These are phyloP conservation scores for Fusarium foetens DNA, from an alignment of 2,329 filamentous ascomycete genomes.

Conservation along the genomic window DNA sequence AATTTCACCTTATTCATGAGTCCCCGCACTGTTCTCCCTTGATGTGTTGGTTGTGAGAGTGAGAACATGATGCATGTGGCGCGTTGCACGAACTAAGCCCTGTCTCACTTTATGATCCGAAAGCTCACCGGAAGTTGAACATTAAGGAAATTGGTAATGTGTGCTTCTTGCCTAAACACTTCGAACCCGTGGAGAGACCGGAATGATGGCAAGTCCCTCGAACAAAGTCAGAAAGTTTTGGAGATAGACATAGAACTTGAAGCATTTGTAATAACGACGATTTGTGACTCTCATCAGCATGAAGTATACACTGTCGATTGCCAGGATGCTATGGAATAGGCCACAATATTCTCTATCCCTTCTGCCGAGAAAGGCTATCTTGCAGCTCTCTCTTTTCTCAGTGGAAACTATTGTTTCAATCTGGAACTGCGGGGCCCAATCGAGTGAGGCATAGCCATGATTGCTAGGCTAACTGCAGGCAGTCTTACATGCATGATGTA, in stretches of 20 bases:
- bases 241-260: background rate
- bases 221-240: no score
- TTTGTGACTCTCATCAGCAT: background rate
- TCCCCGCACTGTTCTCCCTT: no score
- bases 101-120: background rate
- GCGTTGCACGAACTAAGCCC: background rate
- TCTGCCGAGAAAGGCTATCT: background rate
- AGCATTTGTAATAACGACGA: background rate
- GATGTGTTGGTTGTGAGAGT: background rate
- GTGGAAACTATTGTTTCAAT: background rate
- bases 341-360: no score
- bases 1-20: background rate
- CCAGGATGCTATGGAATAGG: no score
- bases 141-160: background rate
- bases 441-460: background rate
- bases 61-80: background rate
- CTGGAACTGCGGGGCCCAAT: background rate
- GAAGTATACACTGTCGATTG: background rate
- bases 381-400: background rate
- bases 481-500: conserved; percentile 1
- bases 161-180: no score
- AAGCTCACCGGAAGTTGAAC: rapidly evolving
- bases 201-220: background rate
- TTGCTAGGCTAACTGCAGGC: background rate
- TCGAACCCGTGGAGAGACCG: background rate